Percentiles rank a stretch among this genome's conserved stretches.
phyloP scores from a whole-genome alignment of 2,329 filamentous ascomycete genomes.

The Clathrospora elynae region DNA sequence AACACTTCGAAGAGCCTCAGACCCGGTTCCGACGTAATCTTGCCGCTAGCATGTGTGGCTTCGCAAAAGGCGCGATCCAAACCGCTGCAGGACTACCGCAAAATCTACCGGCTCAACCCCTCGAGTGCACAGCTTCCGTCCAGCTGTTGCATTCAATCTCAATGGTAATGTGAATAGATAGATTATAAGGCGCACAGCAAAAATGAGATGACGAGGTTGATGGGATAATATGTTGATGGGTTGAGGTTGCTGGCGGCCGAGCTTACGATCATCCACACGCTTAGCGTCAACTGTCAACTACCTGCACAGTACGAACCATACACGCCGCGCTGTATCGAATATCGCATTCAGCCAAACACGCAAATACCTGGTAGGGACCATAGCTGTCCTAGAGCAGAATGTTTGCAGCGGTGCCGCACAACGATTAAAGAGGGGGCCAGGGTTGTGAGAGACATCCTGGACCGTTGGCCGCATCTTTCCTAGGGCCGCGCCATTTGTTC shows the following conservation, averaged over 20 bases:
- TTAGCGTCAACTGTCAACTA: conserved; percentile 13
- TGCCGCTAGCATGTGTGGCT: too few species aligned
- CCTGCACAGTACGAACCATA: conserved; percentile 2
- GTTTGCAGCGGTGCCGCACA: conserved; percentile 14
- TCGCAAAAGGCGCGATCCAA: too few species aligned
- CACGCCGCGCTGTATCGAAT: conserved; percentile 6
- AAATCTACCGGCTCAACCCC: too few species aligned
- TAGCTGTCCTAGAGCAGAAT: conserved; percentile 6
- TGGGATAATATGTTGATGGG: not conserved
- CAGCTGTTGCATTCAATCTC: too few species aligned
- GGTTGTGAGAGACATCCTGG: conserved; percentile 21
- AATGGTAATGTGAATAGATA: too few species aligned
- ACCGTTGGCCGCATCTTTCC: conserved; percentile 5
- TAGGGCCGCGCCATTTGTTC: conserved; percentile 21
- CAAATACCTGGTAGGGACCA: conserved; percentile 8
- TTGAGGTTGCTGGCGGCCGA: not conserved
- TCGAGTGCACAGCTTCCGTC: too few species aligned
- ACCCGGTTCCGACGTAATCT: too few species aligned
- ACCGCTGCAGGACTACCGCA: too few species aligned
- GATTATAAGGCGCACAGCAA: not conserved
- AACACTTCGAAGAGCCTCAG: too few species aligned
- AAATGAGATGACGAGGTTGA: not conserved
- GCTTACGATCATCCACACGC: conserved; percentile 3
- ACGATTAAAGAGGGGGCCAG: conserved; percentile 25
- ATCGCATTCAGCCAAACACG: conserved; percentile 9